phyloP scores from a whole-genome alignment of 108 stramenopile species.

The Hondaea fermentalgiana region DNA sequence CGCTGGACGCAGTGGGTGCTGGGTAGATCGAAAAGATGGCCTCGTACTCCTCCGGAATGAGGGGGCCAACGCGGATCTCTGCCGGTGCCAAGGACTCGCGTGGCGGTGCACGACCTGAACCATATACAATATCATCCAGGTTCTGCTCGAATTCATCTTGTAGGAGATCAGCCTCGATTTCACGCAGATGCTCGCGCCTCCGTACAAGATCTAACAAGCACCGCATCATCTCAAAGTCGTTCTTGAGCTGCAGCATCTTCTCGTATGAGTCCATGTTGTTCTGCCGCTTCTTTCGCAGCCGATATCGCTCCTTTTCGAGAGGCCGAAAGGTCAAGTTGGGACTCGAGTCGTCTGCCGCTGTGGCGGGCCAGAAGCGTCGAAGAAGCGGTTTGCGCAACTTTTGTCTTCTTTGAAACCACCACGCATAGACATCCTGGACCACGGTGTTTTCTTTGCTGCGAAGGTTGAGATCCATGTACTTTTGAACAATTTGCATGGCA shows the following conservation, averaged over 20 bases:
- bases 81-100: background rate
- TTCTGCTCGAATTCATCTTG: background rate
- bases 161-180: background rate
- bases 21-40: background rate
- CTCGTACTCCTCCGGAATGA: background rate
- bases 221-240: background rate
- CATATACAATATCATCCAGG: background rate
- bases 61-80: background rate
- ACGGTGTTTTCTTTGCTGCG: background rate
- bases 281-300: background rate
- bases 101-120: background rate
- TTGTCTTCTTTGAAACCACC: background rate
- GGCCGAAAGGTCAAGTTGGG: constrained; percentile 11
- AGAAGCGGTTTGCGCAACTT: background rate
- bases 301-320: constrained; percentile 2
- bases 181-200: background rate
- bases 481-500: background rate
- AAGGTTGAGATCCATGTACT: background rate
- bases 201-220: background rate
- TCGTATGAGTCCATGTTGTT: background rate
- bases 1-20: background rate
- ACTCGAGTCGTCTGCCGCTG: background rate
- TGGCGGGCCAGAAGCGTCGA: background rate
- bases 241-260: background rate
- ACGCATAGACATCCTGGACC: background rate